Evolutionary conservation across 441 rosid species (phyloP), one percentile per base, ranked within the genome.

Genomic region (Erodium moschatum): DNA sequence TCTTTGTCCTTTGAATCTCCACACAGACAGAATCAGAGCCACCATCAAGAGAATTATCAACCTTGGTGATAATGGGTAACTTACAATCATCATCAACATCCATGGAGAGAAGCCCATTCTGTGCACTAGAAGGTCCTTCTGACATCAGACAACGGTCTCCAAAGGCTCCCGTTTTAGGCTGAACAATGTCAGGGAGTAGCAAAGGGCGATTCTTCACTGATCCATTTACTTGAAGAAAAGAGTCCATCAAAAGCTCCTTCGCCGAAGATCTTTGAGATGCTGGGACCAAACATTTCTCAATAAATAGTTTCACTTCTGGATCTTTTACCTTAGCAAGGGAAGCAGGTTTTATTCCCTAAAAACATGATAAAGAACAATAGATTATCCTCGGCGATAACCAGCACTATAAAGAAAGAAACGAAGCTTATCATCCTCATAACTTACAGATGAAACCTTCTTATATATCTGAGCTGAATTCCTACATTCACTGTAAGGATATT

Each of bases 71-170:
- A 72, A 84, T 74, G 8, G 88, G 92, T 40, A 84, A 72, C 76
- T 83, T 84, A 44, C 72, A 70, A 56, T 83, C 86, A 75, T 74
- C 74, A 66, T 75, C 85, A 38, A 84, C 82, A 78, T 83, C 92
- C 29, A 76, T 60, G 15, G 82, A 73, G 62, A 78, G 62, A 7
- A 79, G 77, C 73, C 71, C 75, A 72, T 75, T 83, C 72, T 61
- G 75, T 62, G 70, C 54, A 70, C 75, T 72, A 68, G 81, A 80
- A 33, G 88, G 92, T 71, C 81, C 89, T 81, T 87, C 91, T 18
- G 91, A 87, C 87, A 87, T 77, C 67, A 87, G 78, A 65, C 91
- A 87, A 64, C 89, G 86, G 4, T 87, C 91, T 74, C 91, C 91
- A 76, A 85, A 85, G 33, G 85, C 86, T 33, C 86, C 84, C 65